Evolutionary conservation across 2,329 filamentous ascomycete species (phyloP).

Genomic region (Myriangium duriaei): DNA sequence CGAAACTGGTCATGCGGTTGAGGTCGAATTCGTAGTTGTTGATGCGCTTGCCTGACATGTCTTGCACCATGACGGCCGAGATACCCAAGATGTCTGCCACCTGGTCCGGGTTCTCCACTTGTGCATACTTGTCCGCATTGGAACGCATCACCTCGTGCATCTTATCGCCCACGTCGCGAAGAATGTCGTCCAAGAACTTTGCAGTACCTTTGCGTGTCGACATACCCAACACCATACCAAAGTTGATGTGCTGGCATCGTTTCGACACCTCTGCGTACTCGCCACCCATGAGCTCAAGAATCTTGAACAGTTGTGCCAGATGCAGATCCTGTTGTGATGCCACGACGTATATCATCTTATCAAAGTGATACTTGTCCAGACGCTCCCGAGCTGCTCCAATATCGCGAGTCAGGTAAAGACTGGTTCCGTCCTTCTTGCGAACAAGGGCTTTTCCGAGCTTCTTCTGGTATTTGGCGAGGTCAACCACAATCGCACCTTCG

Average conservation of each 20-base stretch:
- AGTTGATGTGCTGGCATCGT: slow-evolving; percentile 51
- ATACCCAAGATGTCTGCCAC: slow-evolving; percentile 85
- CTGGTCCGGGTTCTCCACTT: slow-evolving; percentile 70
- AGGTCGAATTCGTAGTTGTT: slow-evolving; percentile 65
- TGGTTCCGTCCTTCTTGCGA: slow-evolving; percentile 54
- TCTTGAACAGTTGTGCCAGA: slow-evolving; percentile 53
- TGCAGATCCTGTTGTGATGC: slow-evolving; percentile 53
- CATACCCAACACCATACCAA: slow-evolving; percentile 56
- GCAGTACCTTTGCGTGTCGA: slow-evolving; percentile 46
- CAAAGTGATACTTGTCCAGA: slow-evolving; percentile 48
- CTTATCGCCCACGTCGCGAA: slow-evolving; percentile 60
- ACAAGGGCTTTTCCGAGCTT: slow-evolving; percentile 57
- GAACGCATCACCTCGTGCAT: slow-evolving; percentile 97
- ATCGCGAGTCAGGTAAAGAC: slow-evolving; percentile 57
- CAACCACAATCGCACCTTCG: slow-evolving; percentile 55
- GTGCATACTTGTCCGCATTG: slow-evolving; percentile 80
- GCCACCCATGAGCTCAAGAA: slow-evolving; percentile 48
- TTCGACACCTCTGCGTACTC: slow-evolving; percentile 42
- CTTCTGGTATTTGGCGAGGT: slow-evolving; percentile 57
- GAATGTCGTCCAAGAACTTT: slow-evolving; percentile 37
- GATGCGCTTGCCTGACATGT: slow-evolving; percentile 88
- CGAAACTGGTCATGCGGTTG: slow-evolving; percentile 70
- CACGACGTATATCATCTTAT: slow-evolving; percentile 58
- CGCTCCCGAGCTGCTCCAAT: slow-evolving; percentile 54
- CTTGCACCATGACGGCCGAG: slow-evolving; percentile 92